Base-by-base conservation (phyloP, 192 early-diverging fungal species). In the Rhizoclosmatium sp. region DNA sequence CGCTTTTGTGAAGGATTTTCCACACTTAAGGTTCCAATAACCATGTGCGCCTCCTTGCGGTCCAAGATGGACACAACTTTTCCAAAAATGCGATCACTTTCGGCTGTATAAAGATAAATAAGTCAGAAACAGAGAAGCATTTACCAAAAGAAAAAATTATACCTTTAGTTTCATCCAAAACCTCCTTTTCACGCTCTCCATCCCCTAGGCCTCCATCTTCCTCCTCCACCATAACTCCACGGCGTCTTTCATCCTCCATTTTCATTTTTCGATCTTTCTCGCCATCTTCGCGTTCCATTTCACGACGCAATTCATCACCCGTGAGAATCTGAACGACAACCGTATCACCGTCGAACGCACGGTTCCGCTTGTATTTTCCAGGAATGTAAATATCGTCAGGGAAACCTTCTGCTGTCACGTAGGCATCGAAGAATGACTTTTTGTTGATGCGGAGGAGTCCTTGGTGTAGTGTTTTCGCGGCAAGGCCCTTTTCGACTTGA, bases 361-460 rank as follows among this genome's bases (percentile, higher is more conserved):
- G 88, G 82, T 96, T 96, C n/a, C 93, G 90, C 70, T 88, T 86
- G 47, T 87, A 87, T 47, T 89, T 89, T 16, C 94, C 94, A 61
- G 87, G 91, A 14, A 96, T 92, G 71, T 91, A 93, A 21, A 96
- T 89, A 80, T 96, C 95, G 3, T 89, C 86, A 5, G 79, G 73
- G 59, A 77, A 56, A 14, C 78, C 88, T 40, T 95, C 93, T 7
- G 92, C 86, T 2, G 92, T 89, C 14, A 96, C 95, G 84, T 98
- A 98, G 39, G 94, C 95, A 76, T 97, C 95, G 58, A 86, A 90
- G 44, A 92, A 87, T 79, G 94, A 93, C 66, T 91, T 88, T 47
- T 93, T 94, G 87, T 95, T 98, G 78, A 97, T 90, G 60, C 97
- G 91, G 21, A 98, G 78, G 3, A 89, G 86, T 47, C 95, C 97